A percentile compares a stretch with the other conserved stretches of the same genome.
phyloP scores from a whole-genome alignment of 2,329 filamentous ascomycete genomes.

The Chaetomiaceae sp. region DNA sequence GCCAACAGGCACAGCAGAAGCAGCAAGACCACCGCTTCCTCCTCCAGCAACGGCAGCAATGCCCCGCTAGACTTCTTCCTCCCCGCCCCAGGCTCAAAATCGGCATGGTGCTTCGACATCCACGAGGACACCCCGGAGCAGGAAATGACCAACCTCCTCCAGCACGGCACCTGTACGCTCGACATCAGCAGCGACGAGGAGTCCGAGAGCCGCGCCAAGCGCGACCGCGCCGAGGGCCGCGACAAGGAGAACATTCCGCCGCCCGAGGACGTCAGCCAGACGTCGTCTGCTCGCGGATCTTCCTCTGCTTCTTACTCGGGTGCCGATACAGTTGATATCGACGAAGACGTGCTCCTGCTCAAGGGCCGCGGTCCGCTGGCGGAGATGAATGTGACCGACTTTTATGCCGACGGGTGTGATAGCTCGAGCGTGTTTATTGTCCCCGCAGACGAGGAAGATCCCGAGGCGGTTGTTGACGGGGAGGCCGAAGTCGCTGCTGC shows the following conservation, averaged over 20 bases:
- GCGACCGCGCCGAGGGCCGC: constrained; percentile 54
- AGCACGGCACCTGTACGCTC: constrained; percentile 80
- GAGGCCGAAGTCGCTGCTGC: not conserved
- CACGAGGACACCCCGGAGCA: constrained; percentile 89
- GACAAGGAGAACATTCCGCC: constrained; percentile 96
- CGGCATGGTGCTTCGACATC: constrained; percentile 87
- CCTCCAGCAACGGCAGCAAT: not conserved
- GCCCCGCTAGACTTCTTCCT: constrained; percentile 33
- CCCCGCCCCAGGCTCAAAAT: constrained; percentile 48
- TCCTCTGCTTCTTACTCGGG: constrained; percentile 16
- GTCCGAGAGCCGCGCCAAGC: constrained; percentile 49
- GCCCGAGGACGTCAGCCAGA: constrained; percentile 58
- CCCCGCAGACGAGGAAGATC: constrained; percentile 52
- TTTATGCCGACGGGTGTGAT: constrained; percentile 63
- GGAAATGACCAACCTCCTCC: constrained; percentile 86
- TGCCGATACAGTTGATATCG: constrained; percentile 32
- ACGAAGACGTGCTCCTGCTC: constrained; percentile 56
- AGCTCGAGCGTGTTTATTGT: constrained; percentile 58
- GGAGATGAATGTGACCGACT: constrained; percentile 64
- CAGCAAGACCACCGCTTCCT: constrained; percentile 10
- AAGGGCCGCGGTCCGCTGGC: constrained; percentile 61
- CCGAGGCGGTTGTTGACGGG: constrained; percentile 17
- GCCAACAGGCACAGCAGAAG: constrained; percentile 25
- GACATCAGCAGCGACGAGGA: constrained; percentile 91
- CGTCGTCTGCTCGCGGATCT: constrained; percentile 39